These are phyloP conservation scores for Penicillium verrucosum DNA, from an alignment of 2,329 filamentous ascomycete species.

Conservation along the genomic window DNA sequence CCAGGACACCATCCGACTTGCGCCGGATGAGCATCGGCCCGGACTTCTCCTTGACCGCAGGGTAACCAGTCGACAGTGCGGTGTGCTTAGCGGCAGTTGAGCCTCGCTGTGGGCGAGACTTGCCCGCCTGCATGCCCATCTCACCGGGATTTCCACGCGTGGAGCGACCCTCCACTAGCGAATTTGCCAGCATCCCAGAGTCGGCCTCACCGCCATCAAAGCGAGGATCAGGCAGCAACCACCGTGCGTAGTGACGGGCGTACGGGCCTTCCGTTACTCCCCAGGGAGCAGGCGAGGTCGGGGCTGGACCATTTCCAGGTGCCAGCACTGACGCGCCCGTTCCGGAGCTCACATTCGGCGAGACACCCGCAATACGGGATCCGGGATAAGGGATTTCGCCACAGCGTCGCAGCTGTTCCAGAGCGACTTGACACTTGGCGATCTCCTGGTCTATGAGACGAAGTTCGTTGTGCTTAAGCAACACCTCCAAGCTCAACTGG, in stretches of 20 bases:
- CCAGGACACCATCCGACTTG: conserved; percentile 74
- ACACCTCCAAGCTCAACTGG: conserved; percentile 85
- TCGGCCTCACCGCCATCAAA: conserved; percentile 65
- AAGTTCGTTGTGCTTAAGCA: conserved; percentile 91
- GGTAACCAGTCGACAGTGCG: conserved; percentile 66
- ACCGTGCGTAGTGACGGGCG: conserved; percentile 89
- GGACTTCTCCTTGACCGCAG: conserved; percentile 73
- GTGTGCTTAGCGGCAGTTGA: conserved; percentile 64
- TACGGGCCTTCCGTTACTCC: conserved; percentile 91
- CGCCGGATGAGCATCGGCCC: conserved; percentile 82
- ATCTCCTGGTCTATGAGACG: conserved; percentile 94
- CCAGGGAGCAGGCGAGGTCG: conserved; percentile 79
- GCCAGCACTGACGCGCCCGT: conserved; percentile 67
- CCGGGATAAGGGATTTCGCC: conserved; percentile 87
- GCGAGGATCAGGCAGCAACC: conserved; percentile 82
- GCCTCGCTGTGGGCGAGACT: conserved; percentile 57
- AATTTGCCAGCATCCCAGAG: conserved; percentile 36
- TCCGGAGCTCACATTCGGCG: conserved; percentile 68
- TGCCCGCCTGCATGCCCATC: conserved; percentile 47
- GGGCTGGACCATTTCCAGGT: conserved; percentile 61
- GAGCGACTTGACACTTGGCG: conserved; percentile 87
- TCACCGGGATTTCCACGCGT: conserved; percentile 73
- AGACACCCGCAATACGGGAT: conserved; percentile 56
- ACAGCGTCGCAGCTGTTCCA: conserved; percentile 91
- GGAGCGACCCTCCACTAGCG: conserved; percentile 65